These are phyloP conservation scores for Corchorus capsularis DNA, from an alignment of 345 rosid species.

Conservation along the genomic window DNA sequence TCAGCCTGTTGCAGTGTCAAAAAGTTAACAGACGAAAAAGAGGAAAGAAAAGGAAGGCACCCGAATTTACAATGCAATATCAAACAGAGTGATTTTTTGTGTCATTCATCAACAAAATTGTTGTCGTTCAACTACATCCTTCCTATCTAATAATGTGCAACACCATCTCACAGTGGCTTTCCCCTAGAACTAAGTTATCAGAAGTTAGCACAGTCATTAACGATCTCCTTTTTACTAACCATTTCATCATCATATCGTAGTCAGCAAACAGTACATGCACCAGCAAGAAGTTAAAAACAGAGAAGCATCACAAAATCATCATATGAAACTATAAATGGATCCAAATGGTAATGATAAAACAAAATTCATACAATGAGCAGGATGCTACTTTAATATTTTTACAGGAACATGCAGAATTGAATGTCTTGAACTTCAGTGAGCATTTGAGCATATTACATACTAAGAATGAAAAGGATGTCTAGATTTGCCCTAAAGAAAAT, in stretches of 20 bases:
- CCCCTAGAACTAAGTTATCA: not conserved
- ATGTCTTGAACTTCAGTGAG: not conserved
- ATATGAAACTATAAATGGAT: conserved; percentile 3
- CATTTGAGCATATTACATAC: not conserved
- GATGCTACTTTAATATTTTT: not conserved
- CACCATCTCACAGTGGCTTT: not conserved
- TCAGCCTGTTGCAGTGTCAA: conserved; percentile 50
- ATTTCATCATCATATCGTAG: not conserved
- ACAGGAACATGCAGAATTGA: not conserved
- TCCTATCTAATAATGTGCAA: not conserved
- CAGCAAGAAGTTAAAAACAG: not conserved
- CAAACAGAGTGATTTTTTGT: not conserved
- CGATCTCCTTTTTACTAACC: not conserved
- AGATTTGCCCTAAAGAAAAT: not conserved
- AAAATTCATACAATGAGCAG: not conserved
- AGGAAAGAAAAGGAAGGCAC: too few species aligned
- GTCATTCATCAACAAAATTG: not conserved
- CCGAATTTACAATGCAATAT: not conserved
- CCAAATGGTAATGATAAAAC: not conserved
- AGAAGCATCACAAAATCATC: not conserved
- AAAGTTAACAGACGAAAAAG: not conserved
- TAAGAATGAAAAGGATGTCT: not conserved
- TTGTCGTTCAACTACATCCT: not conserved
- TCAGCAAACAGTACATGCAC: not conserved
- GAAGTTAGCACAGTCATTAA: not conserved